Conservation (phyloP, 345 rosid species). For the Dipteronia dyeriana region DNA sequence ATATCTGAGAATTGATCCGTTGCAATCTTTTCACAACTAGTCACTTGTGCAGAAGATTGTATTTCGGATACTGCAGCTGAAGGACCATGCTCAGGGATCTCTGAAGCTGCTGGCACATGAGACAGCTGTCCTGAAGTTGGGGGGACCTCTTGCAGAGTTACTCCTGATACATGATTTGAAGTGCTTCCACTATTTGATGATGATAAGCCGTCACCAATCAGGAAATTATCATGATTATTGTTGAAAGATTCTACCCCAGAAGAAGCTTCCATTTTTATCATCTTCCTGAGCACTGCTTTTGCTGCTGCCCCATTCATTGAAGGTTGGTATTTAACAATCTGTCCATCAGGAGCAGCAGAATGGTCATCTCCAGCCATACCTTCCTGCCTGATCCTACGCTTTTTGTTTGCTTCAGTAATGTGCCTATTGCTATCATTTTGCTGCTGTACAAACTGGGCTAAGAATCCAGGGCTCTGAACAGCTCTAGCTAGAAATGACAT, state of each 20-base stretch:
- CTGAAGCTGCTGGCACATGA: slow-evolving; percentile 28
- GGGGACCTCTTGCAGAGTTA: slow-evolving; percentile 80
- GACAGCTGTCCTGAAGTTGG: slow-evolving; percentile 50
- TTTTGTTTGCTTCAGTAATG: slow-evolving; percentile 77
- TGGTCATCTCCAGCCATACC: slow-evolving; percentile 51
- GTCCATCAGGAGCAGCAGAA: slow-evolving; percentile 67
- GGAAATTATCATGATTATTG: slow-evolving; percentile 47
- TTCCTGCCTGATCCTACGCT: slow-evolving; percentile 83
- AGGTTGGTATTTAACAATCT: slow-evolving; percentile 90
- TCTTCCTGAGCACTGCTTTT: slow-evolving; percentile 65
- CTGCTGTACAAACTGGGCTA: slow-evolving; percentile 95
- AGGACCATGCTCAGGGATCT: slow-evolving; percentile 31
- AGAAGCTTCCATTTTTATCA: slow-evolving; percentile 57
- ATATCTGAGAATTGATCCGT: slow-evolving; percentile 43
- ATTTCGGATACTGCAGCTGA: slow-evolving; percentile 46
- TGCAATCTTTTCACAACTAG: slow-evolving; percentile 48
- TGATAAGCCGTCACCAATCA: slow-evolving; percentile 47
- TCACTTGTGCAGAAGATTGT: slow-evolving; percentile 37
- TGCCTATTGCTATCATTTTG: slow-evolving; percentile 80
- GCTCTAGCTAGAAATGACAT: slow-evolving; percentile 98
- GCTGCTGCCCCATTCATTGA: slow-evolving; percentile 74
- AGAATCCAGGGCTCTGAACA: slow-evolving; percentile 88
- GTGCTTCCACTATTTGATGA: slow-evolving; percentile 48
- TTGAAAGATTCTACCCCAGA: slow-evolving; percentile 53
- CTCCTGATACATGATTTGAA: slow-evolving; percentile 51